Evolutionary conservation across 2,329 filamentous ascomycete species (phyloP).

Genomic region (Penicillium sp.): DNA sequence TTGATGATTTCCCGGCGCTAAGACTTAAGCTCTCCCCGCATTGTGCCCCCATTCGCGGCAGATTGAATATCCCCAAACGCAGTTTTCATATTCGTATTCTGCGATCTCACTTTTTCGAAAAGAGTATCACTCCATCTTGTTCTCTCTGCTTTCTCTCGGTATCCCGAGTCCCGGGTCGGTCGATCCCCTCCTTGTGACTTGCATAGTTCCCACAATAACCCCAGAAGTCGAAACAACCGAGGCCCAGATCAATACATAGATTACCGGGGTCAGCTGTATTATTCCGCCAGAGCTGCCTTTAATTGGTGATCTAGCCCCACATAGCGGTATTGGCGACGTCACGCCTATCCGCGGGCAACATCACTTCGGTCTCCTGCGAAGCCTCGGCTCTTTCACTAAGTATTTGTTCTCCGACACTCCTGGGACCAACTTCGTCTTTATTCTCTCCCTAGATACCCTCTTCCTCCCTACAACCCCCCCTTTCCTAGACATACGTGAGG

Average conservation of each 20-base stretch:
- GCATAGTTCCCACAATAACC: constrained; percentile 4
- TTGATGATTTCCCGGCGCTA: constrained; percentile 4
- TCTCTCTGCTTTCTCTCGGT: neutral
- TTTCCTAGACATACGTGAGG: constrained; percentile 26
- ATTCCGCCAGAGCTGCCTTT: neutral
- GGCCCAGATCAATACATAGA: constrained; percentile 1
- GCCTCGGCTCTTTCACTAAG: constrained; percentile 21
- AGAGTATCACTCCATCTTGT: neutral
- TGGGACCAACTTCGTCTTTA: constrained; percentile 11
- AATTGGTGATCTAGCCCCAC: neutral
- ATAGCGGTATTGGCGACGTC: neutral
- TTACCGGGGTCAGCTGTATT: neutral
- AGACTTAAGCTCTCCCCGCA: constrained; percentile 15
- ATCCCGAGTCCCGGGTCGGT: constrained; percentile 1
- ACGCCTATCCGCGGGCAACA: neutral
- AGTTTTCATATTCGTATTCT: neutral
- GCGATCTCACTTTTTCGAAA: neutral
- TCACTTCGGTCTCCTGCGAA: constrained; percentile 8
- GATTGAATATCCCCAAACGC: neutral
- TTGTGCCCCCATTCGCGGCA: constrained; percentile 2
- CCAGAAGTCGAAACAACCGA: constrained; percentile 7
- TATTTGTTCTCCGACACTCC: constrained; percentile 11
- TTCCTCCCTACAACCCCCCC: constrained; percentile 6
- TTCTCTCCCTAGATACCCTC: neutral
- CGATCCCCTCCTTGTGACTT: constrained; percentile 2